phyloP scores from a whole-genome alignment of 2,329 filamentous ascomycete genomes.

The Camptophora hylomeconis region DNA sequence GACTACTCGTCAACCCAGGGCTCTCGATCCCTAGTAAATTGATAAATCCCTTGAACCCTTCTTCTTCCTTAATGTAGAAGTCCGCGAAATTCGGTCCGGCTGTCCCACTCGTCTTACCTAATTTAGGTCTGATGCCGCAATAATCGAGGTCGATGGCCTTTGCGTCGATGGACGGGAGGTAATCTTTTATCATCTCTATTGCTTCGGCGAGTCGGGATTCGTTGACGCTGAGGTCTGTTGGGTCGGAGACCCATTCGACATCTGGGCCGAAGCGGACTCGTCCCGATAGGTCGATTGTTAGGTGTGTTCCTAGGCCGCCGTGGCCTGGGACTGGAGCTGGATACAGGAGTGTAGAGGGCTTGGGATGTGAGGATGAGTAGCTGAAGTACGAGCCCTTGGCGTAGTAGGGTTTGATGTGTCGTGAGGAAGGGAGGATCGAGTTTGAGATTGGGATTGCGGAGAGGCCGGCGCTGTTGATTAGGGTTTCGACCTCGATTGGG shows the following conservation, averaged over 20 bases:
- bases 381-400: constrained; percentile 95
- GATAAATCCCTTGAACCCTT: constrained; percentile 69
- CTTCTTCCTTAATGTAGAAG: constrained; percentile 59
- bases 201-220: constrained; percentile 51
- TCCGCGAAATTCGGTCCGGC: constrained; percentile 59
- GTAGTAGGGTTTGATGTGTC: constrained; percentile 54
- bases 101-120: constrained; percentile 43
- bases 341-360: constrained; percentile 65
- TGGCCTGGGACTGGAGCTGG: constrained; percentile 72
- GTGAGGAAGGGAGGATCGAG: constrained; percentile 52
- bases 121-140: constrained; percentile 80
- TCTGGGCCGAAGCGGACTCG: constrained; percentile 87
- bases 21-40: constrained; percentile 90
- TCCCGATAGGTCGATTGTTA: constrained; percentile 79
- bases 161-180: constrained; percentile 61
- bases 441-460: constrained; percentile 67
- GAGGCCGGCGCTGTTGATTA: constrained; percentile 80
- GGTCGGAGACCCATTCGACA: constrained; percentile 76
- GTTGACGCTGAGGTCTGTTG: constrained; percentile 58
- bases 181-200: constrained; percentile 60
- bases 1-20: constrained; percentile 72
- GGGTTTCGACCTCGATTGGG: constrained; percentile 57
- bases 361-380: constrained; percentile 54
- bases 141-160: constrained; percentile 65
- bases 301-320: constrained; percentile 83